A percentile compares a stretch with the other conserved stretches of the same genome.
Evolutionary conservation across 495 filamentous ascomycete genomes (phyloP).

Genomic region (Pseudomonodictys pantanalensis): DNA sequence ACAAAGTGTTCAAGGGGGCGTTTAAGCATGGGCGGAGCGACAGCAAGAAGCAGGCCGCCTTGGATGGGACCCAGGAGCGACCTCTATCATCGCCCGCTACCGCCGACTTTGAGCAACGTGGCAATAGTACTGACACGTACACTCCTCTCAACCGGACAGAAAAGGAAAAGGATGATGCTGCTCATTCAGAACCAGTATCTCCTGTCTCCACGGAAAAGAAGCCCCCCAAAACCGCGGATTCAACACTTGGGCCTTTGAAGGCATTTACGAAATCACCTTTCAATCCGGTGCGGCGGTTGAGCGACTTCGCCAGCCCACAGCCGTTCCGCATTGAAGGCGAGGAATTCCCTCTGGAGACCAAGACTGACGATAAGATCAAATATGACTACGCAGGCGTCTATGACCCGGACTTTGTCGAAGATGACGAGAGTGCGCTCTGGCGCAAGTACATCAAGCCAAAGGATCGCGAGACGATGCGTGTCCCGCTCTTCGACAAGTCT

Average conservation of each 20-base stretch:
- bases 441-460: slow-evolving; percentile 74
- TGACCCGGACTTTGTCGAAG: slow-evolving; percentile 61
- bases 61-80: slow-evolving; percentile 14
- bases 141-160: slow-evolving; percentile 19
- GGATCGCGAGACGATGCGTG: slow-evolving; percentile 80
- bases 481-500: slow-evolving; percentile 74
- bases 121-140: slow-evolving; percentile 23
- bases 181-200: slow-evolving; percentile 16
- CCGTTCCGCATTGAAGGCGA: slow-evolving; percentile 47
- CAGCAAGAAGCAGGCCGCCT: slow-evolving; percentile 24
- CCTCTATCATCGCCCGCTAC: slow-evolving; percentile 8
- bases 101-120: slow-evolving; percentile 20
- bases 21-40: slow-evolving; percentile 47
- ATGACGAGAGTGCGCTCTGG: slow-evolving; percentile 71
- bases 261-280: slow-evolving; percentile 15
- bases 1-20: slow-evolving; percentile 49
- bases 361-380: slow-evolving; percentile 38
- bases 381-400: slow-evolving; percentile 68
- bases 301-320: slow-evolving; percentile 45
- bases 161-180: background rate
- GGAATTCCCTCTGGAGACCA: slow-evolving; percentile 41
- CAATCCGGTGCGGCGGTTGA: slow-evolving; percentile 30
- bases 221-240: background rate
- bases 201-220: slow-evolving; percentile 17
- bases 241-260: background rate